Percentiles rank a stretch among this genome's conserved stretches.
Evolutionary conservation across 306 rosid genomes (phyloP).

Genomic region (Corylus americana): DNA sequence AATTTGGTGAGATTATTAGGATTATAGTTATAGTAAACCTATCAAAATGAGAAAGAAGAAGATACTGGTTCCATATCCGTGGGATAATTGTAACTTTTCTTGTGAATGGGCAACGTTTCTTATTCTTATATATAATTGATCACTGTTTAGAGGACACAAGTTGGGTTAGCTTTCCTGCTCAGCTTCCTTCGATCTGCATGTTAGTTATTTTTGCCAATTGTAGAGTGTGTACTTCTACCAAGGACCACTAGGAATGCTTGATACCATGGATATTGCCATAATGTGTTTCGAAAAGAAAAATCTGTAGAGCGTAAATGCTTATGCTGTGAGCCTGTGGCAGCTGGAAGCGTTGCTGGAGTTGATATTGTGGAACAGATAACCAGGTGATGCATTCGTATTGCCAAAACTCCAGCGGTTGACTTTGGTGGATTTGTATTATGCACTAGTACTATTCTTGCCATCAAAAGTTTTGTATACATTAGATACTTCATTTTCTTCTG

Average conservation of each 20-base stretch:
- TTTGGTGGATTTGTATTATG: conserved; percentile 73
- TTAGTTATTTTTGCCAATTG: conserved; percentile 23
- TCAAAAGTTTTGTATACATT: not conserved
- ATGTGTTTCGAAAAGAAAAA: conserved; percentile 52
- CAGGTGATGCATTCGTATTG: conserved; percentile 78
- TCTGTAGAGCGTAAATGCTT: conserved; percentile 54
- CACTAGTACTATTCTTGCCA: conserved; percentile 28
- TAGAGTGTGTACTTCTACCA: conserved; percentile 80
- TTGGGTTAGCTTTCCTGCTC: not conserved
- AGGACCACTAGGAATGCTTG: conserved; percentile 60
- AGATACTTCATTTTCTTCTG: not conserved
- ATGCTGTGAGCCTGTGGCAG: conserved; percentile 52
- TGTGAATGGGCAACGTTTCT: not conserved
- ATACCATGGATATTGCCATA: conserved; percentile 85
- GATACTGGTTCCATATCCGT: not conserved
- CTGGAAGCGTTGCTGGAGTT: conserved; percentile 65
- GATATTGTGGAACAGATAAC: conserved; percentile 72
- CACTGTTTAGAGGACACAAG: not conserved
- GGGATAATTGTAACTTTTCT: not conserved
- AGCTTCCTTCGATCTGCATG: not conserved
- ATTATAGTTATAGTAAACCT: not conserved
- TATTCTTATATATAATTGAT: not conserved
- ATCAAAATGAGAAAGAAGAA: not conserved
- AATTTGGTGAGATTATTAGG: not conserved
- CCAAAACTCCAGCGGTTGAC: conserved; percentile 55